Conservation (phyloP, 2,329 filamentous ascomycete genomes). For the Ascochyta lentis region DNA sequence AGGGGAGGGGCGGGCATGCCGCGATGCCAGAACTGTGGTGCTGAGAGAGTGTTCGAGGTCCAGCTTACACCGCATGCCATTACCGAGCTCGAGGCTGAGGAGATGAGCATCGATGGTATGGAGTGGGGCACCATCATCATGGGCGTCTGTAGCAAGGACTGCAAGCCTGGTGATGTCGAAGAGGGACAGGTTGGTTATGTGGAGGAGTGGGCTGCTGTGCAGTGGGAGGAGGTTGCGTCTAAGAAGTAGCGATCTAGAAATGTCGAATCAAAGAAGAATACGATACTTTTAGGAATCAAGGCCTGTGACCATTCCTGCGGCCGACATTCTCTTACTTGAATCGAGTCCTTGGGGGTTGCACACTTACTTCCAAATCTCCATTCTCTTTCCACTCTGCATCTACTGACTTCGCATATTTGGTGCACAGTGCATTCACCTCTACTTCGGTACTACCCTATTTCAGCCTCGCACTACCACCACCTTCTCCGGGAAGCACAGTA, state of each 20-base stretch:
- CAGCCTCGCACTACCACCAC: too few relatives aligned
- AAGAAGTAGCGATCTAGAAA: conserved; percentile 21
- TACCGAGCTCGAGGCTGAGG: conserved; percentile 79
- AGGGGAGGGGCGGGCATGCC: conserved; percentile 63
- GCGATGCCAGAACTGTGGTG: conserved; percentile 77
- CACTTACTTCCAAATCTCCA: too few relatives aligned
- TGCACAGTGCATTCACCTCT: too few relatives aligned
- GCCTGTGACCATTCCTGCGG: too few relatives aligned
- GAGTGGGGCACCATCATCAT: conserved; percentile 96
- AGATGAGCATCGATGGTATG: conserved; percentile 79
- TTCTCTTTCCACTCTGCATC: too few relatives aligned
- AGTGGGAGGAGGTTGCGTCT: conserved; percentile 81
- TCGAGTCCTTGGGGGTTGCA: too few relatives aligned
- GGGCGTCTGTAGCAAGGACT: conserved; percentile 83
- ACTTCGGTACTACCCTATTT: too few relatives aligned
- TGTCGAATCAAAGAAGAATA: too few relatives aligned
- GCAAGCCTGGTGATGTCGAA: conserved; percentile 64
- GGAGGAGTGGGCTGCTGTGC: conserved; percentile 97
- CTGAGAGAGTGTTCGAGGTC: conserved; percentile 81
- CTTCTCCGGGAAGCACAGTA: too few relatives aligned
- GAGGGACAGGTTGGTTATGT: conserved; percentile 75
- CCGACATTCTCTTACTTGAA: too few relatives aligned
- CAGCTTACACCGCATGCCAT: conserved; percentile 94
- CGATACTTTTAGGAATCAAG: too few relatives aligned
- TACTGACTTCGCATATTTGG: too few relatives aligned